Conservation (phyloP, 345 rosid species). For the Linum lewisii region DNA sequence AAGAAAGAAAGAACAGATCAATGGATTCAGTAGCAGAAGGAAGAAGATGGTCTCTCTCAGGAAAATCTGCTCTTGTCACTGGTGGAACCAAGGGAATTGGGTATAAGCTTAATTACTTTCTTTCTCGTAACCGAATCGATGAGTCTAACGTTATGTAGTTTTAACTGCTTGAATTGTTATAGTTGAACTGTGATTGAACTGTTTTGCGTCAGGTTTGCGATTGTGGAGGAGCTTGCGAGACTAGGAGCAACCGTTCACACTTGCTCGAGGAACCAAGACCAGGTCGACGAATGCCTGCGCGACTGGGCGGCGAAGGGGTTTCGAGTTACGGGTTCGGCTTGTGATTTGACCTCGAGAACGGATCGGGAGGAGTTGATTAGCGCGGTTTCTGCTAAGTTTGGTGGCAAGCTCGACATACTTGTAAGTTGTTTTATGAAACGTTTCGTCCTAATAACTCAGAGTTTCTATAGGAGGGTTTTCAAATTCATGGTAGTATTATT, state of each 20-base stretch:
- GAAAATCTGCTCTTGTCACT: constrained; percentile 24
- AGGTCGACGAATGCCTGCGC: neutral
- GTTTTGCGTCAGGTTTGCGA: neutral
- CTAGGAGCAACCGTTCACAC: constrained; percentile 6
- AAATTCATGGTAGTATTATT: no score
- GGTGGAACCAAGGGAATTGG: constrained; percentile 30
- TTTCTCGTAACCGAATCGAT: neutral
- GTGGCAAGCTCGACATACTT: constrained; percentile 5
- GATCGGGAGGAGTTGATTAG: neutral
- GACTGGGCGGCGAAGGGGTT: constrained; percentile 3
- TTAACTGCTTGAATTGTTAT: no score
- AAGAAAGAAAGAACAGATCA: neutral
- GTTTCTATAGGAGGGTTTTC: no score
- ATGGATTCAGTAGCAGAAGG: neutral
- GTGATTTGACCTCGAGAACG: neutral
- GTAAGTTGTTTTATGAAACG: no score
- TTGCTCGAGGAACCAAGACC: neutral
- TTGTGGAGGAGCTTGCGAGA: constrained; percentile 1
- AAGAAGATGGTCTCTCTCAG: constrained; percentile 30
- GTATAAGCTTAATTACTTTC: constrained; percentile 1
- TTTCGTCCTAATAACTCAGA: no score
- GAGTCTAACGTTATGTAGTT: no score
- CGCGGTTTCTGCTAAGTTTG: neutral
- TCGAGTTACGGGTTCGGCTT: neutral
- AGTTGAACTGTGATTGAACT: neutral